These are phyloP conservation scores for Catunica adiposa DNA, from an alignment of 2,329 filamentous ascomycete genomes.

Conservation along the genomic window DNA sequence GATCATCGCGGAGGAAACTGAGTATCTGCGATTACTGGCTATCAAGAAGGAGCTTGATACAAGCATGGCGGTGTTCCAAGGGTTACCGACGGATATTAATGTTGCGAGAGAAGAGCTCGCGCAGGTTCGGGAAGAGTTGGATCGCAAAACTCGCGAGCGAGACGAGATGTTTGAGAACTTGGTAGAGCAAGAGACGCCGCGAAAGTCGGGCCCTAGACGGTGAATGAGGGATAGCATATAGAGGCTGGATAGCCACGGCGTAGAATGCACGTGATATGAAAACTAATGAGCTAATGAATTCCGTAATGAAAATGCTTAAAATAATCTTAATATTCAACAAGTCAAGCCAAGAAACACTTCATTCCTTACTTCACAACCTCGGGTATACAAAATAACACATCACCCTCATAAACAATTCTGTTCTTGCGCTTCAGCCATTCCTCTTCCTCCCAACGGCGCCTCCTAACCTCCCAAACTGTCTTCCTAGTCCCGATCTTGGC, in stretches of 20 bases:
- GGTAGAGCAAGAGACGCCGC: conserved; percentile 35
- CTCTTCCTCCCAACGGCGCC: conserved; percentile 55
- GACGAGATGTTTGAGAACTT: conserved; percentile 62
- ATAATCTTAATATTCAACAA: neutral
- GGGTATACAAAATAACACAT: too few relatives aligned
- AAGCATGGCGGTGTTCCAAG: conserved; percentile 49
- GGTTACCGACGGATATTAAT: conserved; percentile 54
- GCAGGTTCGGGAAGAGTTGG: conserved; percentile 46
- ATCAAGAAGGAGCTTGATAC: conserved; percentile 46
- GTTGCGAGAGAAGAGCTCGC: conserved; percentile 56
- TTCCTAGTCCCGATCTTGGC: conserved; percentile 42
- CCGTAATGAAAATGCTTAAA: neutral
- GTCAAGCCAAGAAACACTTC: too few relatives aligned
- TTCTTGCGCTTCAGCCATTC: conserved; percentile 17
- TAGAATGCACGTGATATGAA: neutral
- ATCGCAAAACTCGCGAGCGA: conserved; percentile 41
- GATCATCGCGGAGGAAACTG: conserved; percentile 1
- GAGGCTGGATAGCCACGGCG: neutral
- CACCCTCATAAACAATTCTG: too few relatives aligned
- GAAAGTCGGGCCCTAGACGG: conserved; percentile 4
- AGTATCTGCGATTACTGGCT: conserved; percentile 28
- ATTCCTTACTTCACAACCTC: too few relatives aligned
- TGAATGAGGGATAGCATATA: too few relatives aligned
- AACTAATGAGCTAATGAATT: neutral
- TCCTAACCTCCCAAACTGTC: conserved; percentile 52